These are phyloP conservation scores for Fusarium sp. DNA, from an alignment of 2,329 filamentous ascomycete genomes.

Conservation along the genomic window DNA sequence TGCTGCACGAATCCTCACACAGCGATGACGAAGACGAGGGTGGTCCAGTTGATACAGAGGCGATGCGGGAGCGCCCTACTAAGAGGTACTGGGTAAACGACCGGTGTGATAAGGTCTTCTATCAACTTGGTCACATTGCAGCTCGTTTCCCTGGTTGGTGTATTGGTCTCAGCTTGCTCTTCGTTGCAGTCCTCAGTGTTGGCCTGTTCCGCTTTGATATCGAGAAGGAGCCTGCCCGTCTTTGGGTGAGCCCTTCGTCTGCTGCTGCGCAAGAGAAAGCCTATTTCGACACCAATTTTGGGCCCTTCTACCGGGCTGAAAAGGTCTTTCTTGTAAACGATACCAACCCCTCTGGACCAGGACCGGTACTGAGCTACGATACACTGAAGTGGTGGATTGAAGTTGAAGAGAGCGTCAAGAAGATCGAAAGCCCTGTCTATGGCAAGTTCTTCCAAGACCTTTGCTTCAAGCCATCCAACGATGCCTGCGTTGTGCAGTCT, in stretches of 20 bases:
- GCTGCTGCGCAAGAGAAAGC: slow-evolving; percentile 91
- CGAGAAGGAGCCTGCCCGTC: slow-evolving; percentile 87
- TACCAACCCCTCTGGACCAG: slow-evolving; percentile 70
- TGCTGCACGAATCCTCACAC: slow-evolving; percentile 85
- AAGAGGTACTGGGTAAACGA: slow-evolving; percentile 87
- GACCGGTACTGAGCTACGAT: slow-evolving; percentile 88
- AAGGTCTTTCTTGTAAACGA: slow-evolving; percentile 96
- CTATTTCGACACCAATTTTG: slow-evolving; percentile 94
- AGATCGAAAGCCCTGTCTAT: slow-evolving; percentile 77
- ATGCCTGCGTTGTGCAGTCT: slow-evolving; percentile 93
- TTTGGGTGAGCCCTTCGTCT: slow-evolving; percentile 98
- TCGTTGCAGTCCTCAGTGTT: slow-evolving; percentile 83
- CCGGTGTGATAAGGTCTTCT: slow-evolving; percentile 84
- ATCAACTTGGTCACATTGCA: slow-evolving; percentile 81
- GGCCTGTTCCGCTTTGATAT: slow-evolving; percentile 92
- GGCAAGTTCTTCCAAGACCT: slow-evolving; percentile 83
- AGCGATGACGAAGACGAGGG: slow-evolving; percentile 97
- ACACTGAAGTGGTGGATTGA: slow-evolving; percentile 95
- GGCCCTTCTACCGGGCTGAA: slow-evolving; percentile 94
- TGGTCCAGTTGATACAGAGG: slow-evolving; percentile 78
- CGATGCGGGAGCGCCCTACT: slow-evolving; percentile 82
- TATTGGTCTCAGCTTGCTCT: slow-evolving; percentile 78
- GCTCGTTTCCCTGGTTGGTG: slow-evolving; percentile 88
- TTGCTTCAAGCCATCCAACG: slow-evolving; percentile 92
- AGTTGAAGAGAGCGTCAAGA: slow-evolving; percentile 82